phyloP scores from a whole-genome alignment of 164 flowering plant species.

The Chimonanthus praecox region DNA sequence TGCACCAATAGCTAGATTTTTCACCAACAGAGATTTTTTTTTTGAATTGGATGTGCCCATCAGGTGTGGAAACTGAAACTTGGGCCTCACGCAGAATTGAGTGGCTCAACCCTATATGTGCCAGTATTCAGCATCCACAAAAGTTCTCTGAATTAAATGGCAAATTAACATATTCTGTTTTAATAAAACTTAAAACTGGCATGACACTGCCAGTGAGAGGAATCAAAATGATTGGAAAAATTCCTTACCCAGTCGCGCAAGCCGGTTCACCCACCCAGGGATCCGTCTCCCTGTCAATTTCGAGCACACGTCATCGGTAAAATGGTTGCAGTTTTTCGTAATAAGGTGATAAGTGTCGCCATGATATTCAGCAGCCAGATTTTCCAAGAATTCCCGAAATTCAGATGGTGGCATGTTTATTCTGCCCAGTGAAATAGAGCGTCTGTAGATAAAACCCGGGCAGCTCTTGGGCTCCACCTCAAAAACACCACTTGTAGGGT shows the following conservation, averaged over 20 bases:
- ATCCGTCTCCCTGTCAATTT: conserved; percentile 58
- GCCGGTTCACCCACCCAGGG: conserved; percentile 91
- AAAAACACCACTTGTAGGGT: conserved; percentile 80
- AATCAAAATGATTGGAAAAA: neutral
- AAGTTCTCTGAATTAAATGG: too few relatives aligned
- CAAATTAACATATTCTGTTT: too few relatives aligned
- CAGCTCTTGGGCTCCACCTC: conserved; percentile 83
- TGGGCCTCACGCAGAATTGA: too few relatives aligned
- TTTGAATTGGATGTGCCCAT: too few relatives aligned
- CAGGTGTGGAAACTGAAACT: too few relatives aligned
- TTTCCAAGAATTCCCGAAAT: conserved; percentile 54
- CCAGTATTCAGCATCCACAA: too few relatives aligned
- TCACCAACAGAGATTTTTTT: too few relatives aligned
- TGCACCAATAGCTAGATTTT: too few relatives aligned
- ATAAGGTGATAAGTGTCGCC: conserved; percentile 90
- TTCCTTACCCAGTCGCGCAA: conserved; percentile 58
- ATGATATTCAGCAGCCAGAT: conserved; percentile 66
- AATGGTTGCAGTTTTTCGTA: conserved; percentile 86
- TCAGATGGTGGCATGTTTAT: conserved; percentile 48
- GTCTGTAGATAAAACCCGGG: conserved; percentile 73
- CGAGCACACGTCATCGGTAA: conserved; percentile 57
- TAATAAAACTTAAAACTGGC: too few relatives aligned
- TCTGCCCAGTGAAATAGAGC: conserved; percentile 56
- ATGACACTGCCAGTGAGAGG: neutral
- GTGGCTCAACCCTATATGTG: too few relatives aligned